Evolutionary conservation across 495 filamentous ascomycete genomes (phyloP).

Genomic region (Neurospora pannonica): DNA sequence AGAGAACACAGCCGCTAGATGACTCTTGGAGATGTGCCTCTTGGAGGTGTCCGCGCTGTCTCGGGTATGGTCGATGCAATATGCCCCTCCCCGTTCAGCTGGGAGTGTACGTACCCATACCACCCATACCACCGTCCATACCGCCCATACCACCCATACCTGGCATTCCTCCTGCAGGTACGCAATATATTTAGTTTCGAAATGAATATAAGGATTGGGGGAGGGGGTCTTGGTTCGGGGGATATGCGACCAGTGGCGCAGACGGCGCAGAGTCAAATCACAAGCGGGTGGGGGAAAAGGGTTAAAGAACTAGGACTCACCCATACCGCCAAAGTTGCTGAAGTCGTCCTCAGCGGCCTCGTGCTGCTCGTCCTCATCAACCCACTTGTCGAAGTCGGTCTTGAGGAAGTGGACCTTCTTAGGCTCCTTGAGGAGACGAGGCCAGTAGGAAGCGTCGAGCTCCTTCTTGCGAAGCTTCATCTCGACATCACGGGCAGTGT

Average conservation of each 20-base stretch:
- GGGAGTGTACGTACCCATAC: slow-evolving; percentile 35
- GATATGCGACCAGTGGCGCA: neutral
- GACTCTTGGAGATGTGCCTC: neutral
- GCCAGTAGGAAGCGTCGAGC: slow-evolving; percentile 84
- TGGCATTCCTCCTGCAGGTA: slow-evolving; percentile 31
- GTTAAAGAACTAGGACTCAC: slow-evolving; percentile 23
- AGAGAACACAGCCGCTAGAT: neutral
- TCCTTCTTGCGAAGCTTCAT: slow-evolving; percentile 95
- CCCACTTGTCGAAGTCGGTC: slow-evolving; percentile 99
- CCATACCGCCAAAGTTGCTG: slow-evolving; percentile 54
- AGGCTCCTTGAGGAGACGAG: slow-evolving; percentile 76
- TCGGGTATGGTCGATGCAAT: neutral
- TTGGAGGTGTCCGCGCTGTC: slow-evolving; percentile 1
- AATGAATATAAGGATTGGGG: neutral
- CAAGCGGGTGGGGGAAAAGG: slow-evolving; percentile 1
- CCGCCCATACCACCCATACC: slow-evolving; percentile 29
- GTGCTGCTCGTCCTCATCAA: slow-evolving; percentile 98
- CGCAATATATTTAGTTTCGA: slow-evolving; percentile 5
- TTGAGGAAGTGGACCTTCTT: slow-evolving; percentile 94
- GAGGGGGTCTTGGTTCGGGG: neutral
- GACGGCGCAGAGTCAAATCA: neutral
- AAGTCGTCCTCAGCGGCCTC: slow-evolving; percentile 77
- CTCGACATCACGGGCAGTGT: slow-evolving; percentile 77
- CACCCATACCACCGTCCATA: neutral
- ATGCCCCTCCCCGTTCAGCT: neutral